Conservation (phyloP, 2,329 filamentous ascomycete genomes). For the Ustulina deusta region DNA sequence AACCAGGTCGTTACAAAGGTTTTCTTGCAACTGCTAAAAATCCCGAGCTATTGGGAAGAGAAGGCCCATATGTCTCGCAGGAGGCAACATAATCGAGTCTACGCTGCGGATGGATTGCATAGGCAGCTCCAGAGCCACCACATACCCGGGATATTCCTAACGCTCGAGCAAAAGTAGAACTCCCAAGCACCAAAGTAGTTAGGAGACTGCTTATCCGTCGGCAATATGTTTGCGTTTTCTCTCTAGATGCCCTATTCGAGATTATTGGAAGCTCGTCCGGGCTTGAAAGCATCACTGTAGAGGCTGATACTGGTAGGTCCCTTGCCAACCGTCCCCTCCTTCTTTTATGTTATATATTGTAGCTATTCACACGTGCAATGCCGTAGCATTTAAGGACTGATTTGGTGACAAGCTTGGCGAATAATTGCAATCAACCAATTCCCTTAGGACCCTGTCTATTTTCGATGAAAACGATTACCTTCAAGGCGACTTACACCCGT, state of each 20-base stretch:
- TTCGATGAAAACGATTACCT: background rate
- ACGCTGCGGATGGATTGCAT: background rate
- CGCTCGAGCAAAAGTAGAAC: background rate
- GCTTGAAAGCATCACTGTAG: constrained; percentile 4
- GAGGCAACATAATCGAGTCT: background rate
- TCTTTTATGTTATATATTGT: background rate
- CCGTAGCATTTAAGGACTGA: background rate
- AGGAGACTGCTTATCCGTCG: constrained; percentile 1
- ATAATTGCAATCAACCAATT: background rate
- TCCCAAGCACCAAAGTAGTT: background rate
- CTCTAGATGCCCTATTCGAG: background rate
- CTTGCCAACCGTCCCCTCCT: background rate
- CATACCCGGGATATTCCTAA: background rate
- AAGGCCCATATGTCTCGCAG: background rate
- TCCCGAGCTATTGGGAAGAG: background rate
- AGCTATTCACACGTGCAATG: background rate
- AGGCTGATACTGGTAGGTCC: background rate
- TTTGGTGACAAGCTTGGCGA: background rate
- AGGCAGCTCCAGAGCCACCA: background rate
- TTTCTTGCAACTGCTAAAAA: background rate
- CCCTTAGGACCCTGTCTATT: background rate
- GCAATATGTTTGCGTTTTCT: background rate
- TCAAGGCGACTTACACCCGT: background rate
- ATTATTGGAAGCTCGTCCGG: background rate
- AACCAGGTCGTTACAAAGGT: background rate